Conservation (phyloP, 169 alveolate genomes). For the Plasmodium coatneyi region DNA sequence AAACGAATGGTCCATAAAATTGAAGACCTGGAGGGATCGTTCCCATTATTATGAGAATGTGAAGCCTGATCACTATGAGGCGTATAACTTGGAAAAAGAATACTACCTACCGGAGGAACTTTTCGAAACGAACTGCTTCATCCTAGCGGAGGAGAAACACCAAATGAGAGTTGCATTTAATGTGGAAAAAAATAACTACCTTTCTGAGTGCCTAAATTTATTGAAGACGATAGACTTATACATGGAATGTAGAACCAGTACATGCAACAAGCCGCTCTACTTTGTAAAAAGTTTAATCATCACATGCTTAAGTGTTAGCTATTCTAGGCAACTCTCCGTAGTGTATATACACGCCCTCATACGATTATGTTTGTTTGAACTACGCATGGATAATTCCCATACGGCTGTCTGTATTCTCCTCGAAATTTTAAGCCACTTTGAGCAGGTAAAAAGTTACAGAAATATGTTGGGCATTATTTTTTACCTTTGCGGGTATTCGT, state of each 20-base stretch:
- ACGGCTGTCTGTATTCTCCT: slow-evolving; percentile 33
- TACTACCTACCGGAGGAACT: slow-evolving; percentile 34
- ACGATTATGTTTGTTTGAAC: slow-evolving; percentile 66
- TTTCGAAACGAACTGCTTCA: slow-evolving; percentile 27
- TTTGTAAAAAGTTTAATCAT: slow-evolving; percentile 67
- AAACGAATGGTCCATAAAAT: slow-evolving; percentile 6
- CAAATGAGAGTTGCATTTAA: neutral
- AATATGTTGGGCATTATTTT: slow-evolving; percentile 45
- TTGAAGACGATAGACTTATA: slow-evolving; percentile 56
- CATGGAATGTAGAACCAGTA: slow-evolving; percentile 48
- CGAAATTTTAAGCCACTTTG: slow-evolving; percentile 56
- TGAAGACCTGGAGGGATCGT: slow-evolving; percentile 20
- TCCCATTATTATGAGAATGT: slow-evolving; percentile 31
- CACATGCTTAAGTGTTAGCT: slow-evolving; percentile 63
- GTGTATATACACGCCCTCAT: slow-evolving; percentile 43
- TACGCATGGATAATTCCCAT: slow-evolving; percentile 40
- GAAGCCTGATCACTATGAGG: slow-evolving; percentile 28
- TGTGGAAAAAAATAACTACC: slow-evolving; percentile 24
- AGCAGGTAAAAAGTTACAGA: slow-evolving; percentile 41
- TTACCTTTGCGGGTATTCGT: slow-evolving; percentile 44
- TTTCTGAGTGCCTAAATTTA: slow-evolving; percentile 53
- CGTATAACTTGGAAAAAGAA: slow-evolving; percentile 18
- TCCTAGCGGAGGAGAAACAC: slow-evolving; percentile 20
- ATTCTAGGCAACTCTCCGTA: slow-evolving; percentile 15
- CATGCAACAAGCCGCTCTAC: slow-evolving; percentile 38